A percentile compares a stretch with the other conserved stretches of the same genome.
Conservation (phyloP, 768 basidiomycete genomes). For the Collybiopsis luxurians region DNA sequence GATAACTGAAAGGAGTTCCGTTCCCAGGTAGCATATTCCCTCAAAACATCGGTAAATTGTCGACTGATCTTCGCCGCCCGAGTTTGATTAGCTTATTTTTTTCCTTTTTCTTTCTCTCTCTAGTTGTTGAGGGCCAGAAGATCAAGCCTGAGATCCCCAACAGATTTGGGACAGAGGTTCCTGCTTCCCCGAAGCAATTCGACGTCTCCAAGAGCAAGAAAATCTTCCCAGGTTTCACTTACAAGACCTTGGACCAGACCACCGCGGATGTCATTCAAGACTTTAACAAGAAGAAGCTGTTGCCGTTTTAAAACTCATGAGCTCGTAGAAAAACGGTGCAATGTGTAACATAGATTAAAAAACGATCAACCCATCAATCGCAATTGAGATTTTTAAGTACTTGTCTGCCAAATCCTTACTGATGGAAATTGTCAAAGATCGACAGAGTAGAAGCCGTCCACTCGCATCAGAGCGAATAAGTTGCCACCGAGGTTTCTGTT, state of each 20-base stretch:
- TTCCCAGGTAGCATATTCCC: conserved; percentile 17
- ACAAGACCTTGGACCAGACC: neutral
- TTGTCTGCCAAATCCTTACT: too few species aligned
- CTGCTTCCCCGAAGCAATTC: neutral
- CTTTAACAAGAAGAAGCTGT: neutral
- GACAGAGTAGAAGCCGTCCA: too few species aligned
- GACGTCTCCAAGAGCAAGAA: neutral
- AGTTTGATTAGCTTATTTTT: too few species aligned
- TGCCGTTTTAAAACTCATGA: too few species aligned
- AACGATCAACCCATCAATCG: too few species aligned
- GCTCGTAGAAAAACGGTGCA: too few species aligned
- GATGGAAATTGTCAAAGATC: too few species aligned
- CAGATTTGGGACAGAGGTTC: neutral
- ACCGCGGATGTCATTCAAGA: neutral
- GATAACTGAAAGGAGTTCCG: too few species aligned
- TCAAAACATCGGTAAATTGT: neutral
- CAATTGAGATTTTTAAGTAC: too few species aligned
- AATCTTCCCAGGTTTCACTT: neutral
- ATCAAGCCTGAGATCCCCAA: neutral
- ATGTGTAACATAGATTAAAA: too few species aligned
- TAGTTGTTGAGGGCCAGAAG: neutral
- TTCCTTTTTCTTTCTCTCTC: neutral
- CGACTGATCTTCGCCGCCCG: neutral
- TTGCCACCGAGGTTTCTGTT: too few species aligned
- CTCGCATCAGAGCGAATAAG: too few species aligned